Evolutionary conservation across 129 eudicot species (phyloP).

Genomic region (Ambrosia artemisiifolia): DNA sequence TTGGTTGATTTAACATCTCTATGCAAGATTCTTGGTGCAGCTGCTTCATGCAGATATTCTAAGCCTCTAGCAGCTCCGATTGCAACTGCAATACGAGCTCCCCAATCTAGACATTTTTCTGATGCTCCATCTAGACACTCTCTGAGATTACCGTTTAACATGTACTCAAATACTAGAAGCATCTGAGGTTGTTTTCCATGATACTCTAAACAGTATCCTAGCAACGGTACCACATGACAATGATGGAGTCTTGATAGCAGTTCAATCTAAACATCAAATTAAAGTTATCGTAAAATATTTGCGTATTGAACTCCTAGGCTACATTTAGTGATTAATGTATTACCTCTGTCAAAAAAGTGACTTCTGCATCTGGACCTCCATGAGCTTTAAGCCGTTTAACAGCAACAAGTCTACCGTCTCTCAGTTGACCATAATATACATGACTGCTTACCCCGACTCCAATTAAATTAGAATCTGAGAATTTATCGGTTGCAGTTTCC

Average conservation of each 20-base stretch:
- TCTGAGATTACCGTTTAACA: constrained; percentile 79
- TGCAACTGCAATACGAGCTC: constrained; percentile 71
- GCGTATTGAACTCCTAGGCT: background rate
- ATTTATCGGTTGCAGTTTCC: constrained; percentile 77
- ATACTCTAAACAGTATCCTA: constrained; percentile 75
- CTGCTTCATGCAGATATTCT: constrained; percentile 97
- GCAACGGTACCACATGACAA: constrained; percentile 86
- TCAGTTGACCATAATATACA: constrained; percentile 73
- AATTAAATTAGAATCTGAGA: constrained; percentile 65
- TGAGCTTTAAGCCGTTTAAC: constrained; percentile 71
- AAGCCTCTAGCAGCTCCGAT: constrained; percentile 98
- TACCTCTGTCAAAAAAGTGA: constrained; percentile 76
- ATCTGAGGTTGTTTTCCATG: constrained; percentile 68
- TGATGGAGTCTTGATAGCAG: constrained; percentile 87
- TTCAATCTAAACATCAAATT: constrained; percentile 55
- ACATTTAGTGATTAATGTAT: background rate
- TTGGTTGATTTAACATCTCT: constrained; percentile 96
- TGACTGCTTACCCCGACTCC: constrained; percentile 93
- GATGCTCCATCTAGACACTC: constrained; percentile 67
- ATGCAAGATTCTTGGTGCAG: constrained; percentile 91
- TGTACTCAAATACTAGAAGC: constrained; percentile 73
- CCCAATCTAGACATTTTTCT: constrained; percentile 71
- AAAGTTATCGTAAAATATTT: background rate
- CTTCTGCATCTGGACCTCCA: constrained; percentile 61
- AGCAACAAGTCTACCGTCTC: constrained; percentile 80